Conservation (phyloP, 2,329 filamentous ascomycete genomes). For the Pyrenophora seminiperda region DNA sequence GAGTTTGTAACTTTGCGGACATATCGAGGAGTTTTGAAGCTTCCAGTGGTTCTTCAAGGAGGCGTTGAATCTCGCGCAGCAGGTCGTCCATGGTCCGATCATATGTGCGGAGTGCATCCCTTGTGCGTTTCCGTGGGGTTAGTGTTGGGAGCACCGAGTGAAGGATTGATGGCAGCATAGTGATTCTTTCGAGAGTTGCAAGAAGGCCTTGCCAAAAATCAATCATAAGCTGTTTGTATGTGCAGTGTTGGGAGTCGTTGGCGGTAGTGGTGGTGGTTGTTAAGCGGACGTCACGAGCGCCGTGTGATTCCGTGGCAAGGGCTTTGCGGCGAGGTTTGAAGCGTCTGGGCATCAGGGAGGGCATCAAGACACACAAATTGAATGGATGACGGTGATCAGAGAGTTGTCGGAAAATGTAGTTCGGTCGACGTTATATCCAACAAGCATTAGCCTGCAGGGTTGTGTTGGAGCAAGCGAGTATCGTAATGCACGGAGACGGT, state of each 20-base stretch:
- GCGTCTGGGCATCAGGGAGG: slow-evolving; percentile 40
- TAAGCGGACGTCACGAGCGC: slow-evolving; percentile 27
- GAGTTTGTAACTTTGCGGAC: slow-evolving; percentile 53
- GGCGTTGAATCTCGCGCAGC: slow-evolving; percentile 49
- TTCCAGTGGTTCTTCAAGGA: slow-evolving; percentile 53
- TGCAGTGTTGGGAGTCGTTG: slow-evolving; percentile 25
- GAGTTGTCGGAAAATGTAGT: slow-evolving; percentile 28
- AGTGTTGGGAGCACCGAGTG: slow-evolving; percentile 46
- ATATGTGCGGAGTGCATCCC: slow-evolving; percentile 48
- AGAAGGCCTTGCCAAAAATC: slow-evolving; percentile 49
- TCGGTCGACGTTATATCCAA: slow-evolving; percentile 37
- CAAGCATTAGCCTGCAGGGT: slow-evolving; percentile 19
- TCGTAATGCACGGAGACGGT: slow-evolving; percentile 40
- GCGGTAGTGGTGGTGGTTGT: slow-evolving; percentile 25
- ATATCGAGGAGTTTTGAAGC: slow-evolving; percentile 50
- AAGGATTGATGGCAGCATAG: slow-evolving; percentile 49
- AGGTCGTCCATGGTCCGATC: slow-evolving; percentile 57
- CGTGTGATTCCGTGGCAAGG: slow-evolving; percentile 31
- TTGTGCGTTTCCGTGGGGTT: slow-evolving; percentile 39
- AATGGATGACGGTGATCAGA: slow-evolving; percentile 30
- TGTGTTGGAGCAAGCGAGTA: slow-evolving; percentile 23
- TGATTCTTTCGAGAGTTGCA: slow-evolving; percentile 46
- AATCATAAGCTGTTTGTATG: slow-evolving; percentile 46
- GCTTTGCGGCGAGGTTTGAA: slow-evolving; percentile 46
- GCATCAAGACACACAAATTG: slow-evolving; percentile 35